These are phyloP conservation scores for Pythium insidiosum DNA, from an alignment of 352 stramenopile genomes.

Conservation along the genomic window DNA sequence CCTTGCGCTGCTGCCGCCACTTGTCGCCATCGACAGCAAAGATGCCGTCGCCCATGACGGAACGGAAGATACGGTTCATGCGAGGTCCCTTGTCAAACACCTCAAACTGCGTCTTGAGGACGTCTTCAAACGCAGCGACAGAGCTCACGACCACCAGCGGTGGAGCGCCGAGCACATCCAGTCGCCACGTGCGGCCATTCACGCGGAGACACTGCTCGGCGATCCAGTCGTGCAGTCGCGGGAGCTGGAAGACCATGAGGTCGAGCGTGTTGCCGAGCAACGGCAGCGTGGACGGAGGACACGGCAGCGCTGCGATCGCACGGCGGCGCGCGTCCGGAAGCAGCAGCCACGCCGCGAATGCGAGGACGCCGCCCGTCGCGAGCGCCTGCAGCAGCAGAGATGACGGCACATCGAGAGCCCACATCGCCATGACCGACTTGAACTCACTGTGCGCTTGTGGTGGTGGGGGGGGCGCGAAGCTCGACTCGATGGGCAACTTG, in stretches of 20 bases:
- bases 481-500: no score
- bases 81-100: slow-evolving; percentile 56
- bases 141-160: slow-evolving; percentile 32
- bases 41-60: slow-evolving; percentile 68
- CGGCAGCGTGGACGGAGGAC: slow-evolving; percentile 12
- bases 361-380: no score
- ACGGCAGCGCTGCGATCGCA: no score
- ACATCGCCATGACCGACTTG: no score
- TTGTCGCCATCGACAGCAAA: slow-evolving; percentile 48
- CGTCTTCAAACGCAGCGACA: slow-evolving; percentile 33
- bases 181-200: slow-evolving; percentile 30
- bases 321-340: no score
- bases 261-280: slow-evolving; percentile 17
- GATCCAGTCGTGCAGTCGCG: slow-evolving; percentile 54
- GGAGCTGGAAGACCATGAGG: slow-evolving; percentile 31
- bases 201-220: slow-evolving; percentile 30
- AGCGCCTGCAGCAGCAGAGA: no score
- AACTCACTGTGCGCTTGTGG: no score
- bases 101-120: slow-evolving; percentile 61
- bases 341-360: no score
- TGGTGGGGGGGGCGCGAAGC: no score
- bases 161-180: slow-evolving; percentile 28
- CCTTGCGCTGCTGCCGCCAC: slow-evolving; percentile 71
- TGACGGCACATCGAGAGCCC: no score
- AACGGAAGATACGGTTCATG: slow-evolving; percentile 23